Percentiles rank a stretch among this genome's conserved stretches.
Evolutionary conservation across 1,139 yeast genomes (phyloP).

Genomic region (Scheffersomyces segobiensis): DNA sequence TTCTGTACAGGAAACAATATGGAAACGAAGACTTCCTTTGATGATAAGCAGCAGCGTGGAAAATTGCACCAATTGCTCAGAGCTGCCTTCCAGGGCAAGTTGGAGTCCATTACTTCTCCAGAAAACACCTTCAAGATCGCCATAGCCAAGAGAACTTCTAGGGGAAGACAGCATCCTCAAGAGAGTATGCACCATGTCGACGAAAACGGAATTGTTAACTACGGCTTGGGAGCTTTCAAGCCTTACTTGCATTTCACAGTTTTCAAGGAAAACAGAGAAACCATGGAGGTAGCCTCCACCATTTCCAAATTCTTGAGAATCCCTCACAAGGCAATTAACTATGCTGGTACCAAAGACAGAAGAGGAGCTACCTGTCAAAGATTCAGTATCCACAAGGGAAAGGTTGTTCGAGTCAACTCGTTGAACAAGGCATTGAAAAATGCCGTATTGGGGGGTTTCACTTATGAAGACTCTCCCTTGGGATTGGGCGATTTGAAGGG

Average conservation of each 20-base stretch:
- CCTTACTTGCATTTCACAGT: conserved; percentile 75
- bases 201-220: conserved; percentile 47
- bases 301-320: conserved; percentile 72
- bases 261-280: conserved; percentile 93
- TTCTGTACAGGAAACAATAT: conserved; percentile 58
- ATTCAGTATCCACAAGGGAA: conserved; percentile 67
- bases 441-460: conserved; percentile 73
- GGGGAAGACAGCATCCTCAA: conserved; percentile 34
- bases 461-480: conserved; percentile 62
- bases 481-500: conserved; percentile 84
- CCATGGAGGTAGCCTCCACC: conserved; percentile 89
- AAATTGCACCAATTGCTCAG: conserved; percentile 75
- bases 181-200: conserved; percentile 53
- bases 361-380: conserved; percentile 94
- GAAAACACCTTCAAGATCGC: conserved; percentile 65
- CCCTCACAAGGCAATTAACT: conserved; percentile 68
- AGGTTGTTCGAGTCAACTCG: conserved; percentile 75
- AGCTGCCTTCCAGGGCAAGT: conserved; percentile 66
- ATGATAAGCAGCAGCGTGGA: conserved; percentile 73
- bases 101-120: conserved; percentile 78
- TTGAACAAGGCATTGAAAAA: conserved; percentile 76
- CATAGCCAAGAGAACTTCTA: conserved; percentile 33
- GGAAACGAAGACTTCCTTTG: conserved; percentile 58
- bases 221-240: conserved; percentile 68
- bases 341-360: conserved; percentile 96